Conservation (phyloP, 2,329 filamentous ascomycete genomes). For the Ascochyta lentis region DNA sequence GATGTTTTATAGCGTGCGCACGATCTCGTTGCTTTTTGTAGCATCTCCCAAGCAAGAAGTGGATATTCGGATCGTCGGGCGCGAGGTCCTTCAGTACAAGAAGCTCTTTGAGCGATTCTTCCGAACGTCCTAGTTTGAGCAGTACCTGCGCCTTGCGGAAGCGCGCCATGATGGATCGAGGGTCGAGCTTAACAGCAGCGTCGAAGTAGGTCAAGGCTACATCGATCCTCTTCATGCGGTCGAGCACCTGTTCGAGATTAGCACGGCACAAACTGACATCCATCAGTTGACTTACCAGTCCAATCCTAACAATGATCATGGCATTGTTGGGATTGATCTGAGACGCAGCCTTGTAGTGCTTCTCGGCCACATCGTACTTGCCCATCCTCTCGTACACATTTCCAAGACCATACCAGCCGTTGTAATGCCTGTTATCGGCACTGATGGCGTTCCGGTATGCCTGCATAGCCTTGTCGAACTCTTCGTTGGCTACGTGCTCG, state of each 20-base stretch:
- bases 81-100: constrained; percentile 89
- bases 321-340: constrained; percentile 93
- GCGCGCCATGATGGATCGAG: constrained; percentile 79
- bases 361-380: constrained; percentile 87
- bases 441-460: constrained; percentile 86
- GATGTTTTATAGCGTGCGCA: constrained; percentile 85
- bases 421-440: constrained; percentile 90
- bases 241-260: constrained; percentile 59
- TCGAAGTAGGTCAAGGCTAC: constrained; percentile 82
- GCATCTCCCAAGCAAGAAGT: constrained; percentile 87
- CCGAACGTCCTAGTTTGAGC: constrained; percentile 73
- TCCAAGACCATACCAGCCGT: constrained; percentile 93
- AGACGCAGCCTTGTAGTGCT: constrained; percentile 87
- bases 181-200: constrained; percentile 81
- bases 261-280: not conserved
- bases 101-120: constrained; percentile 80
- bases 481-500: constrained; percentile 93
- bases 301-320: constrained; percentile 90
- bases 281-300: constrained; percentile 65
- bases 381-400: constrained; percentile 87
- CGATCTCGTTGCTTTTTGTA: constrained; percentile 66
- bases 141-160: constrained; percentile 93
- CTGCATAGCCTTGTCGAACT: constrained; percentile 91
- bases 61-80: constrained; percentile 93
- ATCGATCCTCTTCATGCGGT: constrained; percentile 83